Percentiles rank a stretch among this genome's conserved stretches.
Conservation (phyloP, 176 grass and related monocot species). For the Oropetium thomaeum region DNA sequence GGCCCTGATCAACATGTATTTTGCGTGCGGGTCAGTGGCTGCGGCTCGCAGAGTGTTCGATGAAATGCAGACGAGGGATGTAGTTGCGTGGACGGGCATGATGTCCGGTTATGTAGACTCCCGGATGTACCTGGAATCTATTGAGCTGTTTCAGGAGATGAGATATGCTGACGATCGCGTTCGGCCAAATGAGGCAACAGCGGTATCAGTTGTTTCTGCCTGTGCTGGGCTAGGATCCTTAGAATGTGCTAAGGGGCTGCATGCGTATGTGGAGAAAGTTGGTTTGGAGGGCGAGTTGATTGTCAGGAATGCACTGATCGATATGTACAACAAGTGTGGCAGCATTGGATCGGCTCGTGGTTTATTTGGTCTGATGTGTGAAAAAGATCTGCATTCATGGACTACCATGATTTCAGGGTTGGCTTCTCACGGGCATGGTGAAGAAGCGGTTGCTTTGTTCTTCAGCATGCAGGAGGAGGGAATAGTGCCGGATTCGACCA, state of each 20-base stretch:
- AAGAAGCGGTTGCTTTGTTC: slow-evolving; percentile 41
- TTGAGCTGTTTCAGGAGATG: slow-evolving; percentile 46
- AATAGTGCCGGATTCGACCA: slow-evolving; percentile 52
- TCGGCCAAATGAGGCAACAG: slow-evolving; percentile 35
- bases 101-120: slow-evolving; percentile 29
- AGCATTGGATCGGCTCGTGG: slow-evolving; percentile 30
- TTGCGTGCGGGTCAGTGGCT: not conserved
- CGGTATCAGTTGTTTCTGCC: slow-evolving; percentile 45
- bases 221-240: slow-evolving; percentile 46
- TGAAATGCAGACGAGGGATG: slow-evolving; percentile 41
- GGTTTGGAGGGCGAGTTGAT: slow-evolving; percentile 44
- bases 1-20: slow-evolving; percentile 31
- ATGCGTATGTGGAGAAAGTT: slow-evolving; percentile 47
- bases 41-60: slow-evolving; percentile 35
- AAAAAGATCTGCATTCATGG: slow-evolving; percentile 70
- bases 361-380: slow-evolving; percentile 44
- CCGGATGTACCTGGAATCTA: slow-evolving; percentile 11
- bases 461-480: slow-evolving; percentile 33
- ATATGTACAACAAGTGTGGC: slow-evolving; percentile 68
- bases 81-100: slow-evolving; percentile 54
- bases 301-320: slow-evolving; percentile 53
- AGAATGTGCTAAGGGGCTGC: slow-evolving; percentile 45
- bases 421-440: slow-evolving; percentile 52
- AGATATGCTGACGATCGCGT: not conserved
- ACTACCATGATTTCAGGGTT: slow-evolving; percentile 56